Evolutionary conservation across 371 early-diverging fungal species (phyloP), one percentile per base, ranked within the genome.

Genomic region (Zancudomyces culisetae): DNA sequence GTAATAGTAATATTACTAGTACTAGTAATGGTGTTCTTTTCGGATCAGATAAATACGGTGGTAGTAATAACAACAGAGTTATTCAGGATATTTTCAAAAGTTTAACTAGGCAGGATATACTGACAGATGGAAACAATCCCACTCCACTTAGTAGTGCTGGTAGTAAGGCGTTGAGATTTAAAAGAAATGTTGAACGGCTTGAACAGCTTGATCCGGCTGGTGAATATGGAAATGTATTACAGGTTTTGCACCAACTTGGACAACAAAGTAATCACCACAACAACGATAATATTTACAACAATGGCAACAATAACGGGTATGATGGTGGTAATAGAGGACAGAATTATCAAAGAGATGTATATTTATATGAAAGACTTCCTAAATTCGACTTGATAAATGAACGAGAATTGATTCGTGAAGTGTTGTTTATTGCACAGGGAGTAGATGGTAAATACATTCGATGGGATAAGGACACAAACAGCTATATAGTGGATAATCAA

Each of bases 401-500:
- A 60, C 59, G 74, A 1, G 70, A 70, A 0, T 60, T 91, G 24
- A 60, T 96, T 35, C 75, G 81, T 1, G 97, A 96, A 51, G 62
- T 92, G 47, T 72, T 96, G 4, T 96, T 75, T 61, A 73, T 91
- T 15, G 81, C 92, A 61, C 97, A 93, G 62, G 97, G 90, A 1
- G 84, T 96, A 45, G 85, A 93, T 67, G 96, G 96, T 30, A 74
- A 73, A 49, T 80, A 77, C 55, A 72, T 93, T 24, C 74, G 72
- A 53, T 88, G 72, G 54, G 76, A 81, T 51, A 20, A 55, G 3
- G 56, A 55, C 1, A 54, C 59, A 13, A 61, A 69, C 3, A 64
- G 69, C 2, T 84, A 73, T 52, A 49, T 55, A 1, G 62, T 87
- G 8, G 71, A 74, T 45, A 58, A 68, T 15, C 70, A 66, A 35